These are phyloP conservation scores for Phaffia australis DNA, from an alignment of 768 basidiomycete genomes.

Conservation along the genomic window DNA sequence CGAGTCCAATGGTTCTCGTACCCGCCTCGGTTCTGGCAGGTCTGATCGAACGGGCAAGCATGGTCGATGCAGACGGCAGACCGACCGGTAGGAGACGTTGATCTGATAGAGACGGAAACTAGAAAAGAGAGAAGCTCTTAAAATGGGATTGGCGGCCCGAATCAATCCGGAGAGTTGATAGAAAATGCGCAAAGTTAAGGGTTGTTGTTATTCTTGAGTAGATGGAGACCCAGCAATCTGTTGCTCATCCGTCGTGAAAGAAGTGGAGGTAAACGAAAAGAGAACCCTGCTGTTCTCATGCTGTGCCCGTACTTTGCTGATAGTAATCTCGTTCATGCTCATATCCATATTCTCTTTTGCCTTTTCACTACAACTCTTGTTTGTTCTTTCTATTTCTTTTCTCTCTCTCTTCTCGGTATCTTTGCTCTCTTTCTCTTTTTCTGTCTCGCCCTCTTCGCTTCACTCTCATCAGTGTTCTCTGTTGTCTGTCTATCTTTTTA, in stretches of 20 bases:
- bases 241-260: neutral
- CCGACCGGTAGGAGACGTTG: no score
- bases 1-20: slow-evolving; percentile 22
- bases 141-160: no score
- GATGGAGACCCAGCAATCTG: neutral
- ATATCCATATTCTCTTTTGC: neutral
- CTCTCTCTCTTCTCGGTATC: neutral
- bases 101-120: no score
- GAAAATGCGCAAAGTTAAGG: no score
- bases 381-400: neutral
- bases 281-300: neutral
- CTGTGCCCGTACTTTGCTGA: neutral
- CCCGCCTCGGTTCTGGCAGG: slow-evolving; percentile 17
- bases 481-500: neutral
- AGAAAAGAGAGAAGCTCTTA: no score
- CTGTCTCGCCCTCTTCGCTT: neutral
- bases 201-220: neutral
- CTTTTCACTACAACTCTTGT: neutral
- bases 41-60: slow-evolving; percentile 16
- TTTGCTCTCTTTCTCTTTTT: neutral
- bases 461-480: neutral
- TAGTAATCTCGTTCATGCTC: neutral
- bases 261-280: no score
- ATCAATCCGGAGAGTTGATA: no score
- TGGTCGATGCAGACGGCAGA: neutral